Percentiles rank a stretch among this genome's conserved stretches.
phyloP scores from a whole-genome alignment of 306 rosid genomes.

The Fagus sylvatica region DNA sequence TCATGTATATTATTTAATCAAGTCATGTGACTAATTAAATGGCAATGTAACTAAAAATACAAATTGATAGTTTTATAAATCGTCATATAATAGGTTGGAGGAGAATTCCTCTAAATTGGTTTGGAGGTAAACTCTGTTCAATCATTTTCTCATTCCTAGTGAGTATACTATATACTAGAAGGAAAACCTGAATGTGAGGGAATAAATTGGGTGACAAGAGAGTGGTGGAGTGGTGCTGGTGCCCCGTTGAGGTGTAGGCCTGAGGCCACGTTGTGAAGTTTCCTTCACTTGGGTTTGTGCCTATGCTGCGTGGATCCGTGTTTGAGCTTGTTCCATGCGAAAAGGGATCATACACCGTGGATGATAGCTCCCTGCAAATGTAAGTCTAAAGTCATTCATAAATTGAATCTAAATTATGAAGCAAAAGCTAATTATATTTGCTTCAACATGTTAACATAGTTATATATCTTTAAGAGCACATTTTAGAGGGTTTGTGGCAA shows the following conservation, averaged over 20 bases:
- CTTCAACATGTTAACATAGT: not conserved
- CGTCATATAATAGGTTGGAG: too few relatives aligned
- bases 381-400: not conserved
- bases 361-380: constrained; percentile 46
- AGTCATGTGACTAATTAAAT: too few relatives aligned
- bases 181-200: constrained; percentile 37
- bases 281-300: constrained; percentile 37
- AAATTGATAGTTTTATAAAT: too few relatives aligned
- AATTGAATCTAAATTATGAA: not conserved
- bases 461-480: too few relatives aligned
- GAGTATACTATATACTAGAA: too few relatives aligned
- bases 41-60: too few relatives aligned
- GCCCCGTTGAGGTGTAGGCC: constrained; percentile 36
- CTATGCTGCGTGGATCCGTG: constrained; percentile 43
- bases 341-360: constrained; percentile 56
- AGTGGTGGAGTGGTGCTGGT: constrained; percentile 12
- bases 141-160: too few relatives aligned
- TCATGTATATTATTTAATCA: too few relatives aligned
- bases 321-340: constrained; percentile 61
- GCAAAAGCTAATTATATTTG: not conserved
- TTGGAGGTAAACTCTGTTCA: too few relatives aligned
- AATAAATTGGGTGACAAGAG: constrained; percentile 27
- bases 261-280: constrained; percentile 60
- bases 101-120: too few relatives aligned
- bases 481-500: not conserved